phyloP scores from a whole-genome alignment of 768 basidiomycete species.

The Suillus americanus region DNA sequence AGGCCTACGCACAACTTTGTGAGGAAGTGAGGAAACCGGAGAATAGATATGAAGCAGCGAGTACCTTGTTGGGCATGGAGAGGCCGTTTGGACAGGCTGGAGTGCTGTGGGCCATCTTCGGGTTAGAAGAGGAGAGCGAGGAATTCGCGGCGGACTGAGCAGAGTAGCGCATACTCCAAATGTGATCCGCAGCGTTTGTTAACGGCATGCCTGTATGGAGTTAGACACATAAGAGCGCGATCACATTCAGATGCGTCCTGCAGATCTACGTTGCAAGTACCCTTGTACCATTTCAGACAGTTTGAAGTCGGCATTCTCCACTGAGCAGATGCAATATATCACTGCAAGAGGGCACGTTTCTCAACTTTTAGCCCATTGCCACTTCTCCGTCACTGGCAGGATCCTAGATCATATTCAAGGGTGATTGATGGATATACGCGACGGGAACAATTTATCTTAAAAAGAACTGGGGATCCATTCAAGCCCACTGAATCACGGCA shows the following conservation, averaged over 20 bases:
- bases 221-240: neutral
- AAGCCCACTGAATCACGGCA: neutral
- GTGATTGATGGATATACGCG: neutral
- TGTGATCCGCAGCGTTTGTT: neutral
- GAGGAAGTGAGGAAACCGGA: slow-evolving; percentile 71
- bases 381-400: neutral
- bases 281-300: neutral
- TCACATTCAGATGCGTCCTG: neutral
- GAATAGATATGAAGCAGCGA: slow-evolving; percentile 89
- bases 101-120: slow-evolving; percentile 76
- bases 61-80: slow-evolving; percentile 79
- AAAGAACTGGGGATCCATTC: neutral
- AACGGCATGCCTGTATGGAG: neutral
- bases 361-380: no score
- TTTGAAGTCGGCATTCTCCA: neutral
- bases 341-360: neutral
- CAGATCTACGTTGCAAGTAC: neutral
- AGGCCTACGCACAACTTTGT: slow-evolving; percentile 71
- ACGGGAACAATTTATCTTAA: neutral
- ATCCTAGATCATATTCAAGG: neutral
- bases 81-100: slow-evolving; percentile 80
- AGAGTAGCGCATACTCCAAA: neutral
- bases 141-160: slow-evolving; percentile 1
- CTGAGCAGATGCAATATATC: neutral
- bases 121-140: slow-evolving; percentile 49